phyloP scores from a whole-genome alignment of 768 basidiomycete species.

The Tulasnella sp. region DNA sequence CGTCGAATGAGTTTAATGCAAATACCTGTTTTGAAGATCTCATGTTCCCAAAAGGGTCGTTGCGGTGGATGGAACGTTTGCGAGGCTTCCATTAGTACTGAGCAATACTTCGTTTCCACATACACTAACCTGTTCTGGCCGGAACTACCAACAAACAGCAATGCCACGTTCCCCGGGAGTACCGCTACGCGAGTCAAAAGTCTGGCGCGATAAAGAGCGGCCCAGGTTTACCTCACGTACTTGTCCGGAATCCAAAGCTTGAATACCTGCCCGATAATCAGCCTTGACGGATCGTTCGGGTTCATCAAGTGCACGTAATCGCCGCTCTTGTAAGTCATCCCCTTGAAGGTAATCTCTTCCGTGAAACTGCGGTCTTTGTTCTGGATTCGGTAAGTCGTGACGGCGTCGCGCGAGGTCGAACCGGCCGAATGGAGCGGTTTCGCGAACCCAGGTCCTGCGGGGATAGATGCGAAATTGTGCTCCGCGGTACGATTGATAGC shows the following conservation, averaged over 20 bases:
- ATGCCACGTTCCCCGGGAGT: constrained; percentile 35
- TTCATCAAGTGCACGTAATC: constrained; percentile 90
- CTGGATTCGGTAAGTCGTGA: constrained; percentile 60
- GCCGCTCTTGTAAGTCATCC: constrained; percentile 57
- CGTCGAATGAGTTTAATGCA: too few relatives aligned
- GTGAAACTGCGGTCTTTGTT: constrained; percentile 67
- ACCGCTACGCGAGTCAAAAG: neutral
- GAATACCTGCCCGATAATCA: constrained; percentile 85
- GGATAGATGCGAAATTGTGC: constrained; percentile 59
- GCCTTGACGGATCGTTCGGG: constrained; percentile 75
- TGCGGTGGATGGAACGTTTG: constrained; percentile 76
- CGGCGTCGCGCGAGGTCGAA: constrained; percentile 39
- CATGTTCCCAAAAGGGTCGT: constrained; percentile 77
- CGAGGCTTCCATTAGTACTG: constrained; percentile 3
- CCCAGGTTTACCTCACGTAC: constrained; percentile 30
- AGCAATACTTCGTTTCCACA: constrained; percentile 16
- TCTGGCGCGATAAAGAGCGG: too few relatives aligned
- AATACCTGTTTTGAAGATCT: constrained; percentile 91
- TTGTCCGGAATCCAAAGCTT: constrained; percentile 67
- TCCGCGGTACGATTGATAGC: constrained; percentile 44
- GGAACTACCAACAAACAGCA: constrained; percentile 89
- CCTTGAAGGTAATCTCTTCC: constrained; percentile 69
- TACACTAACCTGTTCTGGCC: constrained; percentile 61
- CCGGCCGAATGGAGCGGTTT: constrained; percentile 45
- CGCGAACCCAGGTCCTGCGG: constrained; percentile 69